Evolutionary conservation across 1,284 basidiomycete genomes (phyloP).

Genomic region (Ustanciosporium gigantosporum): DNA sequence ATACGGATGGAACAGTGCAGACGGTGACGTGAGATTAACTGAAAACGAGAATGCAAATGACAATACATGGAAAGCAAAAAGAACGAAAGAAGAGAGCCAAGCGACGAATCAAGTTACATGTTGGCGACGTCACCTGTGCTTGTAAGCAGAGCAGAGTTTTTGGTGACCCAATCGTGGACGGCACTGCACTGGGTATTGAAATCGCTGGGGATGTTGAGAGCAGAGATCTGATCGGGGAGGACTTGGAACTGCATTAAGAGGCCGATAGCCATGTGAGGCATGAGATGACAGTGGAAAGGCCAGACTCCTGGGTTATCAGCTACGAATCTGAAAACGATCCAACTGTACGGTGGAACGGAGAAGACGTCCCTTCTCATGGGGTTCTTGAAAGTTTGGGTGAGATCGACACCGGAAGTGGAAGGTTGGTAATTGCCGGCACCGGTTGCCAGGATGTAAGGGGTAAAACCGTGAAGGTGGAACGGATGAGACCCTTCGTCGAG

Average conservation of each 20-base stretch:
- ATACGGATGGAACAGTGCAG: too few relatives aligned
- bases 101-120: too few relatives aligned
- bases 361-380: slow-evolving; percentile 50
- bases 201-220: slow-evolving; percentile 3
- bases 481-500: slow-evolving; percentile 64
- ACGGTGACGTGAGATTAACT: too few relatives aligned
- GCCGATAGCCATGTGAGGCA: slow-evolving; percentile 38
- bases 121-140: slow-evolving; percentile 11
- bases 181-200: slow-evolving; percentile 20
- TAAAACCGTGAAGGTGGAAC: slow-evolving; percentile 61
- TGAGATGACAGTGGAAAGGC: slow-evolving; percentile 49
- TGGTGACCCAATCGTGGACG: slow-evolving; percentile 19
- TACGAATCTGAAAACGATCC: slow-evolving; percentile 42
- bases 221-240: slow-evolving; percentile 16
- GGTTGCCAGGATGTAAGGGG: slow-evolving; percentile 53
- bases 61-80: too few relatives aligned
- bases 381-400: slow-evolving; percentile 15
- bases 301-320: slow-evolving; percentile 52
- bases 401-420: neutral
- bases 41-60: too few relatives aligned
- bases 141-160: slow-evolving; percentile 15
- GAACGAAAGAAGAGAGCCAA: too few relatives aligned
- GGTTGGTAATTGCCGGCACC: slow-evolving; percentile 53
- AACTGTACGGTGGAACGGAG: slow-evolving; percentile 37
- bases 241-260: slow-evolving; percentile 45